A percentile compares a stretch with the other conserved stretches of the same genome.
phyloP scores from a whole-genome alignment of 73 alveolate genomes.

The Paramecium caudatum region DNA sequence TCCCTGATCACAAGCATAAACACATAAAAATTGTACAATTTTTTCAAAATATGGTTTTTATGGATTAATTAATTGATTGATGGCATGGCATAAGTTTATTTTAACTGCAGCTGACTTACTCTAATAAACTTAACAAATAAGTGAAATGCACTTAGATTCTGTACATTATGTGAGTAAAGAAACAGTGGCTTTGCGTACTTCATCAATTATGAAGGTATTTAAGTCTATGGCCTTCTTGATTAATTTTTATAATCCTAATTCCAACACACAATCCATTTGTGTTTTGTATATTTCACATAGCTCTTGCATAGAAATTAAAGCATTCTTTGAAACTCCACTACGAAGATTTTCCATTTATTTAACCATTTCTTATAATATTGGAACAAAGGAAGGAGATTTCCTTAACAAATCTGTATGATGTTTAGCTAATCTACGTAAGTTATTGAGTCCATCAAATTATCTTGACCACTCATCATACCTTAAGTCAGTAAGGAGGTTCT shows the following conservation, averaged over 20 bases:
- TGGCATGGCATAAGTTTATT: constrained; percentile 43
- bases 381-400: not conserved
- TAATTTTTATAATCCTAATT: constrained; percentile 50
- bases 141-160: constrained; percentile 53
- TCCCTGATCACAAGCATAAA: constrained; percentile 40
- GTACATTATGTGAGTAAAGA: constrained; percentile 56
- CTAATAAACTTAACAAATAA: constrained; percentile 40
- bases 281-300: constrained; percentile 51
- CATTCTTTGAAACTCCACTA: constrained; percentile 74
- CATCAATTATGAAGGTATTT: constrained; percentile 71
- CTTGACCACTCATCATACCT: constrained; percentile 76
- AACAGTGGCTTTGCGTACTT: constrained; percentile 53
- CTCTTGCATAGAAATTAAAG: constrained; percentile 66
- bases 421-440: constrained; percentile 68
- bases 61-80: constrained; percentile 20
- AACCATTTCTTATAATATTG: constrained; percentile 29
- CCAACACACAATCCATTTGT: constrained; percentile 67
- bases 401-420: constrained; percentile 62
- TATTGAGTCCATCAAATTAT: constrained; percentile 71
- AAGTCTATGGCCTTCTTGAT: constrained; percentile 68
- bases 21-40: constrained; percentile 22
- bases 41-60: constrained; percentile 3
- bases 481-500: constrained; percentile 55
- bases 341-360: constrained; percentile 66
- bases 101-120: constrained; percentile 68